Evolutionary conservation across 2,329 filamentous ascomycete genomes (phyloP).

Genomic region (Ophiocordyceps sinensis): DNA sequence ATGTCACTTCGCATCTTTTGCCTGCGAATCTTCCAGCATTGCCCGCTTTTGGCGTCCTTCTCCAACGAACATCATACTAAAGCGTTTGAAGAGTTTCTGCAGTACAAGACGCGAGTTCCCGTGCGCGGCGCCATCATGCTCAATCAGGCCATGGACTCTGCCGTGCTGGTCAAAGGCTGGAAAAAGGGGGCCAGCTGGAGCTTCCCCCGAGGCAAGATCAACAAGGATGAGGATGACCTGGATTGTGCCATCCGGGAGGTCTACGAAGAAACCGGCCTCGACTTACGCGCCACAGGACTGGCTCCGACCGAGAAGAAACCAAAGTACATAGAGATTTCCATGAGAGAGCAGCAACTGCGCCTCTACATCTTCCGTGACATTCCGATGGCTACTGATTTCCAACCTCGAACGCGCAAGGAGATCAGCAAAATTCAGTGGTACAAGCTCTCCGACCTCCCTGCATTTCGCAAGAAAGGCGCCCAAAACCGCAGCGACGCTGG

Average conservation of each 20-base stretch:
- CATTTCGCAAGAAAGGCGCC: conserved; percentile 56
- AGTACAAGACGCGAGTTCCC: conserved; percentile 88
- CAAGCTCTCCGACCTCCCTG: conserved; percentile 74
- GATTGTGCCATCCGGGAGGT: conserved; percentile 91
- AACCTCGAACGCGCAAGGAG: conserved; percentile 85
- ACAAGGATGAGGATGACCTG: conserved; percentile 87
- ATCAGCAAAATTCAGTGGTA: conserved; percentile 98
- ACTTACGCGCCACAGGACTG: conserved; percentile 61
- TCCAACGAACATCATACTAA: conserved; percentile 62
- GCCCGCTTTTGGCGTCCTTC: conserved; percentile 72
- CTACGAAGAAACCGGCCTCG: conserved; percentile 89
- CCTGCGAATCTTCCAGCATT: conserved; percentile 84
- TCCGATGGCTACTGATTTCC: conserved; percentile 74
- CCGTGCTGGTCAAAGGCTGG: conserved; percentile 91
- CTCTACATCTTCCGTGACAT: conserved; percentile 87
- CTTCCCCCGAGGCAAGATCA: conserved; percentile 94
- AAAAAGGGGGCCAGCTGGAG: conserved; percentile 96
- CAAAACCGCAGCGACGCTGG: conserved; percentile 38
- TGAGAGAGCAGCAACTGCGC: conserved; percentile 84
- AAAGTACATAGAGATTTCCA: conserved; percentile 76
- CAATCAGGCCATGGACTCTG: conserved; percentile 86
- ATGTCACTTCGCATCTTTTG: conserved; percentile 78
- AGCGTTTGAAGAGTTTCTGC: conserved; percentile 82
- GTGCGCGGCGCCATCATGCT: conserved; percentile 89
- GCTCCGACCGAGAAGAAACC: conserved; percentile 57